phyloP scores from a whole-genome alignment of 2,329 filamentous ascomycete species.

The Chaetomiaceae sp. region DNA sequence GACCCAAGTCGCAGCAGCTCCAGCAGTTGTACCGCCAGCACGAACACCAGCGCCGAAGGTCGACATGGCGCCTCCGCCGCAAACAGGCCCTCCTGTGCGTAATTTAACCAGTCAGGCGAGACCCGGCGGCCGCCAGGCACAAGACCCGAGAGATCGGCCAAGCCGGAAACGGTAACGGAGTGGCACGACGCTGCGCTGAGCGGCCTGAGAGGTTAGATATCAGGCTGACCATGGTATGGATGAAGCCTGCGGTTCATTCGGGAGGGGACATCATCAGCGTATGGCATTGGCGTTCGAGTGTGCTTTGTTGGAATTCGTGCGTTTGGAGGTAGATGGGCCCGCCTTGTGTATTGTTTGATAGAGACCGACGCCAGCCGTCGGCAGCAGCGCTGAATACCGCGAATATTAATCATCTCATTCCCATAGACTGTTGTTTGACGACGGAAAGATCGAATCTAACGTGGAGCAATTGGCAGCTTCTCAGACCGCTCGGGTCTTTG shows the following conservation, averaged over 20 bases:
- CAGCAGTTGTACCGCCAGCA: constrained; percentile 2
- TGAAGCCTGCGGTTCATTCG: too few relatives aligned
- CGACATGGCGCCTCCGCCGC: background rate
- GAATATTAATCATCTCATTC: too few relatives aligned
- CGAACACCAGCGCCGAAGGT: constrained; percentile 2
- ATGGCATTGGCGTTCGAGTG: constrained; percentile 2
- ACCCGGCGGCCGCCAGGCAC: background rate
- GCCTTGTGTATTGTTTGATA: background rate
- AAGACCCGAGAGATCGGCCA: constrained; percentile 8
- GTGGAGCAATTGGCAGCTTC: too few relatives aligned
- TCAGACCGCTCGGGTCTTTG: too few relatives aligned
- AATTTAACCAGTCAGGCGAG: constrained; percentile 10
- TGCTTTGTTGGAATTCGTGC: background rate
- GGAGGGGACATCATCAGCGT: background rate
- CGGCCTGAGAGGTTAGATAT: background rate
- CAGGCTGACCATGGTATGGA: background rate
- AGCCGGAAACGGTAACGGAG: background rate
- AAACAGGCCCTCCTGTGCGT: constrained; percentile 5
- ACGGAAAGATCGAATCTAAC: too few relatives aligned
- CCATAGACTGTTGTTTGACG: too few relatives aligned
- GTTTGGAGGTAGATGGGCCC: background rate
- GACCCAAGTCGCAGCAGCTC: background rate
- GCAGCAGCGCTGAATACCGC: background rate
- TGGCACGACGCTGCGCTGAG: too few relatives aligned
- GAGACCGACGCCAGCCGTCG: too few relatives aligned